These are phyloP conservation scores for Thamnidium elegans DNA, from an alignment of 192 early-diverging fungal genomes.

Conservation along the genomic window DNA sequence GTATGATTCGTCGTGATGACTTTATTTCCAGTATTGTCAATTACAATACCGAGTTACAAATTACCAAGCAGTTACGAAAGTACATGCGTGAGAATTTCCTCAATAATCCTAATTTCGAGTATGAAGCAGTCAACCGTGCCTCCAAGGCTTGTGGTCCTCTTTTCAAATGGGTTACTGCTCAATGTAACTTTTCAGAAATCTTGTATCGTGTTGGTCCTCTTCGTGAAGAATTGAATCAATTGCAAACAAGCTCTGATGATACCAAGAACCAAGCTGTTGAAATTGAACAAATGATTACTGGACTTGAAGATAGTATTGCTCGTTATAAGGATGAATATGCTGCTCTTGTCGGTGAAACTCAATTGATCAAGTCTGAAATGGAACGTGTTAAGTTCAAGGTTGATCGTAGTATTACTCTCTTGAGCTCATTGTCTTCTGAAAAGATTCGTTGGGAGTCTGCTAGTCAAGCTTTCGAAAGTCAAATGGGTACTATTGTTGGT, in stretches of 20 bases:
- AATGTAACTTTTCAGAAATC: conserved; percentile 91
- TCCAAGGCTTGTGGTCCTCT: conserved; percentile 98
- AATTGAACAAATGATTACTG: conserved; percentile 75
- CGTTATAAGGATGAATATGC: conserved; percentile 98
- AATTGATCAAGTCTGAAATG: conserved; percentile 90
- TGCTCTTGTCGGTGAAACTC: conserved; percentile 89
- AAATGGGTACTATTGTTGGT: conserved; percentile 98
- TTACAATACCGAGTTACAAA: conserved; percentile 84
- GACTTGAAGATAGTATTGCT: conserved; percentile 84
- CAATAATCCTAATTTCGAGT: conserved; percentile 84
- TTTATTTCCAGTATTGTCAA: conserved; percentile 97
- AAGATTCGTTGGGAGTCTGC: conserved; percentile 88
- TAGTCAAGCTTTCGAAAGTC: conserved; percentile 86
- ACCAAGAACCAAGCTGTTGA: conserved; percentile 68
- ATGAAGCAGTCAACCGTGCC: conserved; percentile 95
- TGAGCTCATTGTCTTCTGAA: conserved; percentile 89
- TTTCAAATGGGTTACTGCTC: conserved; percentile 97
- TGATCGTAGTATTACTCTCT: conserved; percentile 81
- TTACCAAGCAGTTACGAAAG: conserved; percentile 76
- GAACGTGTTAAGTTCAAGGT: conserved; percentile 90
- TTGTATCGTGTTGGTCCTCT: conserved; percentile 94
- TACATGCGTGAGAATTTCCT: conserved; percentile 79
- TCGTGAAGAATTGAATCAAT: conserved; percentile 82
- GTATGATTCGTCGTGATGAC: conserved; percentile 89
- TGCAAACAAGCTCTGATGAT: conserved; percentile 75